phyloP scores from a whole-genome alignment of 305 asterid genomes.

The Plantago rigida region DNA sequence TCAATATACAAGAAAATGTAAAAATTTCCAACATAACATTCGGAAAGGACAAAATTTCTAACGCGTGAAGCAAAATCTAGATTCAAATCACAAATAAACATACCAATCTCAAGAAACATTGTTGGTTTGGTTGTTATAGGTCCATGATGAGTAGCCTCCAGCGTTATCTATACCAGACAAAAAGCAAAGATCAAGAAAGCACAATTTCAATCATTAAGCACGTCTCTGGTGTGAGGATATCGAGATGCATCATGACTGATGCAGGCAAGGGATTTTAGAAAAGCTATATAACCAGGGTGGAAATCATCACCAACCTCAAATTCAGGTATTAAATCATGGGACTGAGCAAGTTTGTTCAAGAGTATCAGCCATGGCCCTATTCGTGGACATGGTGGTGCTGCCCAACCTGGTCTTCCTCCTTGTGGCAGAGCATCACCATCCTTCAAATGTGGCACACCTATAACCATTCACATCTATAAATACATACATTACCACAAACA shows the following conservation, averaged over 20 bases:
- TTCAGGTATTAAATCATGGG: constrained; percentile 72
- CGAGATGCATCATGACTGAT: not conserved
- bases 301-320: constrained; percentile 49
- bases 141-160: constrained; percentile 94
- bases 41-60: constrained; percentile 1
- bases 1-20: not conserved
- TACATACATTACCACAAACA: constrained; percentile 3
- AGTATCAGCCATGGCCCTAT: constrained; percentile 78
- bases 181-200: not conserved
- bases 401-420: constrained; percentile 92
- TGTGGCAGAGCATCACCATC: constrained; percentile 76
- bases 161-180: constrained; percentile 51
- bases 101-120: constrained; percentile 87
- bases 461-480: constrained; percentile 20
- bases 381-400: constrained; percentile 84
- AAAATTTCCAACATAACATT: not conserved
- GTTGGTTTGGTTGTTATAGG: constrained; percentile 80
- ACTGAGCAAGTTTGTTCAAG: constrained; percentile 65
- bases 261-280: no score
- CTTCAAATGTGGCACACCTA: constrained; percentile 82
- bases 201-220: not conserved
- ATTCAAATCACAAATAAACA: not conserved
- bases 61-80: not conserved
- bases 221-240: not conserved
- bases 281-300: no score